These are phyloP conservation scores for Trametes cubensis DNA, from an alignment of 768 basidiomycete species.

Conservation along the genomic window DNA sequence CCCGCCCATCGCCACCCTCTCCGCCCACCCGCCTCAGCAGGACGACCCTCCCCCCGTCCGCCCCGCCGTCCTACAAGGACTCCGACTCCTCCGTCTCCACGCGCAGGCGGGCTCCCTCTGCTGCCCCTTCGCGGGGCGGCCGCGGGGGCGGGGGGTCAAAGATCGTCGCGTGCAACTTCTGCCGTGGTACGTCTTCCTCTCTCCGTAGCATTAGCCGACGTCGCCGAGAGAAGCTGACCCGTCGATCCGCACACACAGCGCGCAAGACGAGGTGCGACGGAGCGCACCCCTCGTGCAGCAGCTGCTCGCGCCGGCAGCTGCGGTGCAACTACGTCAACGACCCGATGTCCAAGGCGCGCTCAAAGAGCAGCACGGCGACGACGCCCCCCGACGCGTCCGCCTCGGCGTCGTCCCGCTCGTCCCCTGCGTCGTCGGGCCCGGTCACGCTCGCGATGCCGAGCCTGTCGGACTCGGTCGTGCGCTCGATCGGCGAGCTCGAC, in stretches of 20 bases:
- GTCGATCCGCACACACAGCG: constrained; percentile 45
- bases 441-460: constrained; percentile 17
- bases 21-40: constrained; percentile 42
- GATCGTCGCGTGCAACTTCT: constrained; percentile 88
- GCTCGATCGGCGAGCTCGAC: constrained; percentile 35
- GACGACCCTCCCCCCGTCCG: constrained; percentile 45
- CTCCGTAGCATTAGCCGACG: not conserved
- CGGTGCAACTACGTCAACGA: constrained; percentile 84
- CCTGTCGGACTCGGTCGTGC: constrained; percentile 25
- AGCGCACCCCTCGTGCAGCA: constrained; percentile 81
- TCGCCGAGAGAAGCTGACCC: constrained; percentile 6
- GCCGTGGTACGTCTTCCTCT: constrained; percentile 63
- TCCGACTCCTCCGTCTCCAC: constrained; percentile 41
- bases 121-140: constrained; percentile 65
- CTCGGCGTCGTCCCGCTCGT: constrained; percentile 31
- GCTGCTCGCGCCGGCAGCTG: constrained; percentile 76
- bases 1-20: constrained; percentile 72
- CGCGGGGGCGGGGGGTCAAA: constrained; percentile 75
- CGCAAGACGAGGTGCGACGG: constrained; percentile 91
- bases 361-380: constrained; percentile 25
- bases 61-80: constrained; percentile 8
- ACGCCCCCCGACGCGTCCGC: constrained; percentile 29
- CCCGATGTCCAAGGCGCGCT: constrained; percentile 32
- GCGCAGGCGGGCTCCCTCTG: constrained; percentile 65
- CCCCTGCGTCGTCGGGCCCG: constrained; percentile 28